These are phyloP conservation scores for Apiospora kogelbergensis DNA, from an alignment of 2,329 filamentous ascomycete genomes.

Conservation along the genomic window DNA sequence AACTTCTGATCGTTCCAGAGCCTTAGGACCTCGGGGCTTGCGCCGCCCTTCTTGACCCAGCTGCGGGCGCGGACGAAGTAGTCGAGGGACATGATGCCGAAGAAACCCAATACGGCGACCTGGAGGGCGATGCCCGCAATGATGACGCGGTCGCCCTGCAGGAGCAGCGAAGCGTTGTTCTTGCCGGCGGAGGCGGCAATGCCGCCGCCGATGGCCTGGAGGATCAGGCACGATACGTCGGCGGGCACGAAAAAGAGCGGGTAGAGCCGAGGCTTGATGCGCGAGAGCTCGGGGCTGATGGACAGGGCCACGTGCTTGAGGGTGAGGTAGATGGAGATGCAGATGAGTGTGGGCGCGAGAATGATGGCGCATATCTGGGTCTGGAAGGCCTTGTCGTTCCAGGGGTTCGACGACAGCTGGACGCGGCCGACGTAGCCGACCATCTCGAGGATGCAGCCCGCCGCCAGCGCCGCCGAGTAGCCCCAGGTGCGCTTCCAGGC, in stretches of 20 bases:
- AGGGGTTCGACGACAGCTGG: slow-evolving; percentile 53
- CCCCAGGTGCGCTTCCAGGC: slow-evolving; percentile 55
- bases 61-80: slow-evolving; percentile 44
- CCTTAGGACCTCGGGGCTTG: slow-evolving; percentile 28
- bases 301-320: slow-evolving; percentile 58
- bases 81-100: slow-evolving; percentile 44
- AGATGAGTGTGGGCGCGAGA: slow-evolving; percentile 59
- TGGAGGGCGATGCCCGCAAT: slow-evolving; percentile 55
- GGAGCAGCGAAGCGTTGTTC: slow-evolving; percentile 38
- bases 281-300: slow-evolving; percentile 50
- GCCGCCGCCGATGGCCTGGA: slow-evolving; percentile 59
- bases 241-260: slow-evolving; percentile 59
- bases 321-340: slow-evolving; percentile 63
- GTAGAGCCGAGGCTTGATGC: slow-evolving; percentile 50
- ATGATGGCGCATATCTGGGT: slow-evolving; percentile 61
- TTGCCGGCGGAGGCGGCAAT: slow-evolving; percentile 50
- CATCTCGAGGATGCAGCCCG: slow-evolving; percentile 52
- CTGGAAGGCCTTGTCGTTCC: slow-evolving; percentile 53
- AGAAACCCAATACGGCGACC: slow-evolving; percentile 48
- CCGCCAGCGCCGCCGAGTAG: slow-evolving; percentile 48
- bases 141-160: slow-evolving; percentile 50
- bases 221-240: slow-evolving; percentile 57
- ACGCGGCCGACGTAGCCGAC: slow-evolving; percentile 54
- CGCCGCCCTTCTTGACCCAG: slow-evolving; percentile 36
- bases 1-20: slow-evolving; percentile 46